Evolutionary conservation across 1,284 basidiomycete genomes (phyloP).

Genomic region (Lignosus rhinocerotis): DNA sequence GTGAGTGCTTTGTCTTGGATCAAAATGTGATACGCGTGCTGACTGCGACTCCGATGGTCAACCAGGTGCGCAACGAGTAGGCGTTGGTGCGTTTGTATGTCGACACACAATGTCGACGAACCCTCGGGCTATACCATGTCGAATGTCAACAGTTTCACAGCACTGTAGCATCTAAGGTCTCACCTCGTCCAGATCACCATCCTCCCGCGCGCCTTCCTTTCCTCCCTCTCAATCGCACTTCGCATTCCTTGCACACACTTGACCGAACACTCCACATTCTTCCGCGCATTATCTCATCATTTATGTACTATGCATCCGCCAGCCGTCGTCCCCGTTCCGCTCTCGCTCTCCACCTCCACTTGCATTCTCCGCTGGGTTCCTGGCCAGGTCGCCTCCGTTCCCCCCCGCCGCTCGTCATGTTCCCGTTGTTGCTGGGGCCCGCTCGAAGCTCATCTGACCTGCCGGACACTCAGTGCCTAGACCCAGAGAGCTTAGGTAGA

Average conservation of each 20-base stretch:
- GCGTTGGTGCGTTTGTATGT: background rate
- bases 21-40: background rate
- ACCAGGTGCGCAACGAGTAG: conserved; percentile 29
- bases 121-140: conserved; percentile 2
- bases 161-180: conserved; percentile 1
- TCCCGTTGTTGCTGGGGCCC: background rate
- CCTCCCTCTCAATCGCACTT: background rate
- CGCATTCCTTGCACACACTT: background rate
- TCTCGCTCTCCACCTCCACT: conserved; percentile 1
- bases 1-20: conserved; percentile 14
- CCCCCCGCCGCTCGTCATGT: background rate
- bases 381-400: background rate
- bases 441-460: conserved; percentile 9
- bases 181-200: background rate
- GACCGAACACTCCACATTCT: conserved; percentile 3
- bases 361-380: background rate
- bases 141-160: conserved; percentile 7
- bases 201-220: background rate
- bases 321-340: conserved; percentile 6
- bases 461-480: conserved; percentile 17
- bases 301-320: background rate
- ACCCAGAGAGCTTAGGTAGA: conserved; percentile 13
- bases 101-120: background rate
- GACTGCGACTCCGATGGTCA: background rate
- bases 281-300: background rate